phyloP scores from a whole-genome alignment of 768 basidiomycete genomes.

The Boletus reticuloceps region DNA sequence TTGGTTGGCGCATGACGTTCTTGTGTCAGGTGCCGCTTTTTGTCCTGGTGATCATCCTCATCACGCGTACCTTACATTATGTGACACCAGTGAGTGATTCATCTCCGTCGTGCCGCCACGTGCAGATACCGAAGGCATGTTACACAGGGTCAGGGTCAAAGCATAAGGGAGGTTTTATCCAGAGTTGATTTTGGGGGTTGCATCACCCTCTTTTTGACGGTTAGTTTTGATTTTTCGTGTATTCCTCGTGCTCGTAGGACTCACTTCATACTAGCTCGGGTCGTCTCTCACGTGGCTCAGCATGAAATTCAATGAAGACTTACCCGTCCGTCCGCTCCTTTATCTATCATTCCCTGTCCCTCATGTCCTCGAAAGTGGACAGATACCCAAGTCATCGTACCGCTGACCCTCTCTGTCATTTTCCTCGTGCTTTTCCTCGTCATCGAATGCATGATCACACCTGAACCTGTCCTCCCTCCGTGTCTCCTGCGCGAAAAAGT shows the following conservation, averaged over 20 bases:
- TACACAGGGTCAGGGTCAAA: constrained; percentile 61
- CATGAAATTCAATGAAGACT: constrained; percentile 63
- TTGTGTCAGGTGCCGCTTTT: constrained; percentile 69
- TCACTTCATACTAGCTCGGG: constrained; percentile 38
- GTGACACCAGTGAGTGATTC: constrained; percentile 53
- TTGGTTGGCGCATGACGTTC: constrained; percentile 59
- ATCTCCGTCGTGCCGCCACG: not conserved
- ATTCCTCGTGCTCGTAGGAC: not conserved
- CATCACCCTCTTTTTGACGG: constrained; percentile 53
- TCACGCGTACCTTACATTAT: constrained; percentile 57
- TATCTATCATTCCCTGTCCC: not conserved
- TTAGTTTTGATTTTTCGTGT: not conserved
- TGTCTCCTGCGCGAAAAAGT: constrained; percentile 62
- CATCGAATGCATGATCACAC: constrained; percentile 58
- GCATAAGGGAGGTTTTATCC: constrained; percentile 61
- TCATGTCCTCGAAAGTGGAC: constrained; percentile 45
- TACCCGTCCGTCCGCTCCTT: constrained; percentile 38
- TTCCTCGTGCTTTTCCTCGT: constrained; percentile 54
- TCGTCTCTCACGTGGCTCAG: constrained; percentile 73
- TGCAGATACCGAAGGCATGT: not conserved
- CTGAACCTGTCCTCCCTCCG: constrained; percentile 70
- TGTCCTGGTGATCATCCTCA: constrained; percentile 42
- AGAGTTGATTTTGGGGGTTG: constrained; percentile 82
- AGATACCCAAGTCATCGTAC: constrained; percentile 47
- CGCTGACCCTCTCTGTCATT: constrained; percentile 41